Evolutionary conservation across 129 eudicot genomes (phyloP).

Genomic region (Tanacetum coccineum): DNA sequence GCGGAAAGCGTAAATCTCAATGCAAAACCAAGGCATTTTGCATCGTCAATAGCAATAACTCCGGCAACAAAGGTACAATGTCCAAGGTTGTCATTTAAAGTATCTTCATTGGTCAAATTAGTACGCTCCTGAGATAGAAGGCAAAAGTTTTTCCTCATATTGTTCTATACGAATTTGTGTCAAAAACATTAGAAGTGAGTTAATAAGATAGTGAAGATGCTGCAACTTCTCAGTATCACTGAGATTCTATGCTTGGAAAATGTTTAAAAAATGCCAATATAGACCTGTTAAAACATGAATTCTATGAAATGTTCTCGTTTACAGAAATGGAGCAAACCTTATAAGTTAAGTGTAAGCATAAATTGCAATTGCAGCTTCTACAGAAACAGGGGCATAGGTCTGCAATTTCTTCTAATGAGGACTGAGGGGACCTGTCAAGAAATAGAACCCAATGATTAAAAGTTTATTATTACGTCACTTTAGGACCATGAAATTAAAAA

Average conservation of each 20-base stretch:
- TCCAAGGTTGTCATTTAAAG: too few relatives aligned
- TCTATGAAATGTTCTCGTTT: conserved; percentile 6
- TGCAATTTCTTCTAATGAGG: conserved; percentile 34
- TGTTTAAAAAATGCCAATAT: conserved; percentile 20
- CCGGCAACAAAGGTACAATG: too few relatives aligned
- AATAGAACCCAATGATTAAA: conserved; percentile 7
- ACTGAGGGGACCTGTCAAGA: conserved; percentile 34
- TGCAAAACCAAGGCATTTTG: too few relatives aligned
- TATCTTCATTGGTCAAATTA: too few relatives aligned
- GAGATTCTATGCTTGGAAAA: conserved; percentile 50
- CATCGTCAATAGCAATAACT: too few relatives aligned
- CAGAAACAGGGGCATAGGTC: conserved; percentile 35
- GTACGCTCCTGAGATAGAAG: too few relatives aligned
- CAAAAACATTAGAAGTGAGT: conserved; percentile 39
- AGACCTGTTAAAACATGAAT: conserved; percentile 11
- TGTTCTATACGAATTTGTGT: conserved; percentile 60
- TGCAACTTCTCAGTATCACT: conserved; percentile 45
- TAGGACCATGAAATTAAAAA: conserved; percentile 3
- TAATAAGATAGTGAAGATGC: conserved; percentile 54
- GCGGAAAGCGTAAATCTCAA: too few relatives aligned
- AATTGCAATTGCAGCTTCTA: conserved; percentile 37
- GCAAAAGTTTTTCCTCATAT: conserved; percentile 62
- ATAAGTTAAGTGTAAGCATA: conserved; percentile 30
- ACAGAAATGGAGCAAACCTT: conserved; percentile 24
- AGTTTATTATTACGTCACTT: not conserved